A percentile compares a stretch with the other conserved stretches of the same genome.
Conservation (phyloP, 352 stramenopile species). For the Phytophthora sp. region DNA sequence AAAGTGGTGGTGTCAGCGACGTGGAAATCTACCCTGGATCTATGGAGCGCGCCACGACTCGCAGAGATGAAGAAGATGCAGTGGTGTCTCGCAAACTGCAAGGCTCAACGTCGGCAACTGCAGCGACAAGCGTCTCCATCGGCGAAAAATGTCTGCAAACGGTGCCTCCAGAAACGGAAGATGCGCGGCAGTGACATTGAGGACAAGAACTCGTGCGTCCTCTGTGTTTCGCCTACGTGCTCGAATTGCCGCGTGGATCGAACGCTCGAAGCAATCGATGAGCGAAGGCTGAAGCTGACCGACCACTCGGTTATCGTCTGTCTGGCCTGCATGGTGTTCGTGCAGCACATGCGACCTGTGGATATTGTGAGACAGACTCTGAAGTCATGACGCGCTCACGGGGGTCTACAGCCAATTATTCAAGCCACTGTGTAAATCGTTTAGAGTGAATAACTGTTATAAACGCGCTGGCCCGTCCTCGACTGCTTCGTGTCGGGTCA, state of each 20-base stretch:
- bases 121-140: slow-evolving; percentile 28
- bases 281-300: slow-evolving; percentile 25
- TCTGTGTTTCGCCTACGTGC: slow-evolving; percentile 36
- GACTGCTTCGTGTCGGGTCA: too few species aligned
- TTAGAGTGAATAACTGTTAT: too few species aligned
- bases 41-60: slow-evolving; percentile 30
- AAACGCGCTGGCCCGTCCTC: too few species aligned
- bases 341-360: slow-evolving; percentile 29
- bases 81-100: slow-evolving; percentile 35
- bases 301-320: slow-evolving; percentile 31
- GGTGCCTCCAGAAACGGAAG: slow-evolving; percentile 26
- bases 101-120: slow-evolving; percentile 25
- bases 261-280: slow-evolving; percentile 28
- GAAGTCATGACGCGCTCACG: slow-evolving; percentile 15
- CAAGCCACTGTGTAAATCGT: neutral
- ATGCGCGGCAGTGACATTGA: slow-evolving; percentile 21
- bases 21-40: slow-evolving; percentile 27
- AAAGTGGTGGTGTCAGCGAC: slow-evolving; percentile 32
- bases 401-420: neutral
- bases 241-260: slow-evolving; percentile 30
- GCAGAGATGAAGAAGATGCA: slow-evolving; percentile 42
- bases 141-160: slow-evolving; percentile 21
- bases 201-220: slow-evolving; percentile 23
- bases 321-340: slow-evolving; percentile 30
- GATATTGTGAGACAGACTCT: slow-evolving; percentile 31